Evolutionary conservation across 306 rosid genomes (phyloP), one percentile per base, ranked within the genome.

Genomic region (Cucumis cinereus): DNA sequence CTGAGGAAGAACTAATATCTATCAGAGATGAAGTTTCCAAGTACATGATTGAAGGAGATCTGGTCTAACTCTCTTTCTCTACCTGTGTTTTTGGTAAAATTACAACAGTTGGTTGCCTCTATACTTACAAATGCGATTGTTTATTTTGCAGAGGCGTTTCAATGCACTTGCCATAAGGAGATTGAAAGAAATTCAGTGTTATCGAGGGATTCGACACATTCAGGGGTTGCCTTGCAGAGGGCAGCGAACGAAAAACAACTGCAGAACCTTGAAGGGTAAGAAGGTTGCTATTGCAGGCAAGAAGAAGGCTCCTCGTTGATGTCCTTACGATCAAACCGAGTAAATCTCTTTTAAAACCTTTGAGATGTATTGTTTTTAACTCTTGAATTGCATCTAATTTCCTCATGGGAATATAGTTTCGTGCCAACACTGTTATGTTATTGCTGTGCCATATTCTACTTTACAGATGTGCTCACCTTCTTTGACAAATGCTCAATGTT

Each of bases 201-300:
- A 93, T 63, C 77, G 98, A 84, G 98, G 98, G 59, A 59, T 93
- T 26, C 84, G 98, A 77, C 98, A 93, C 73, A 91, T 86, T 82
- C 91, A 90, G 76, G 96, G 98, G 12, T 84, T 93, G 75, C 98
- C 98, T 5, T 93, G 98, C 77, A 83, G 98, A 80, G 98, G 97
- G 36, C 98, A 93, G 79, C 90, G 91, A 59, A 91, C 97, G 24
- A 93, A 93, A 90, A 93, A 91, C 77, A 93, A 93, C 81, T 90
- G 96, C 79, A 80, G 97, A 81, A 93, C 97, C 69, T 86, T 93
- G 90, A 92, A 92, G 91, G 98, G 98, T 76, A 92, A 92, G 88
- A 89, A 77, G 78, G 89, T 92, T 71, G 79, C 98, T 49, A 86
- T 92, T 89, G 86, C 98, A 16, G 98, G 98, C 22, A 92, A 92